Evolutionary conservation across 768 basidiomycete species (phyloP).

Genomic region (Suillus placidus): DNA sequence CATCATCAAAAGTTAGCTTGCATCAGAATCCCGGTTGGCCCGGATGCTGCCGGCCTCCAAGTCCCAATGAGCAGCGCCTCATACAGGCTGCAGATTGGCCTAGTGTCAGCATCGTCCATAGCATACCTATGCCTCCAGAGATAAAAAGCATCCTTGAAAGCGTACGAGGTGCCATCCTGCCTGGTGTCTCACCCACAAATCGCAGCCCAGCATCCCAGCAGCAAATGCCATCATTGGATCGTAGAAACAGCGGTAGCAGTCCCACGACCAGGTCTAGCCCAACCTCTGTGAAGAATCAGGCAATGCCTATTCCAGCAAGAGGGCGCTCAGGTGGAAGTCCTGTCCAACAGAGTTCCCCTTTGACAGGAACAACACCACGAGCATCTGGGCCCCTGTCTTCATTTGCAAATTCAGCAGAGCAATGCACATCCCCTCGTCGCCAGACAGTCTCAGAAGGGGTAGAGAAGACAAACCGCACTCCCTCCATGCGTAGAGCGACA

Average conservation of each 20-base stretch:
- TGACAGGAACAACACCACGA: slow-evolving; percentile 34
- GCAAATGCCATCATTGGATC: slow-evolving; percentile 40
- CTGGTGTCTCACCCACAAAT: slow-evolving; percentile 32
- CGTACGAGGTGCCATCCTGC: slow-evolving; percentile 41
- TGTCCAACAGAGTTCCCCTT: slow-evolving; percentile 26
- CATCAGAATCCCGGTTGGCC: slow-evolving; percentile 83
- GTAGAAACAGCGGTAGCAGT: slow-evolving; percentile 47
- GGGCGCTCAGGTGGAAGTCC: slow-evolving; percentile 57
- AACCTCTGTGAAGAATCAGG: slow-evolving; percentile 44
- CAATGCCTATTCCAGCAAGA: slow-evolving; percentile 43
- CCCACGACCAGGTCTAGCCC: slow-evolving; percentile 28
- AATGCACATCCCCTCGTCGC: slow-evolving; percentile 47
- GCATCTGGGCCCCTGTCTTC: slow-evolving; percentile 39
- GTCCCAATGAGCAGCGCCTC: slow-evolving; percentile 55
- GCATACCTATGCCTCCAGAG: slow-evolving; percentile 71
- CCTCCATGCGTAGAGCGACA: slow-evolving; percentile 59
- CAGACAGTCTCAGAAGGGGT: slow-evolving; percentile 53
- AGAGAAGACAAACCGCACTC: slow-evolving; percentile 58
- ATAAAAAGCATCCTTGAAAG: slow-evolving; percentile 70
- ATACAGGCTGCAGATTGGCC: slow-evolving; percentile 80
- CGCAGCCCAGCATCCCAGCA: slow-evolving; percentile 36
- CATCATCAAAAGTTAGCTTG: slow-evolving; percentile 54
- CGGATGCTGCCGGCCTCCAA: slow-evolving; percentile 84
- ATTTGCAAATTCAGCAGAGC: slow-evolving; percentile 52
- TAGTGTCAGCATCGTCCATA: slow-evolving; percentile 75